Conservation (phyloP, 208 protist species). For the Trypanosoma congolense region DNA sequence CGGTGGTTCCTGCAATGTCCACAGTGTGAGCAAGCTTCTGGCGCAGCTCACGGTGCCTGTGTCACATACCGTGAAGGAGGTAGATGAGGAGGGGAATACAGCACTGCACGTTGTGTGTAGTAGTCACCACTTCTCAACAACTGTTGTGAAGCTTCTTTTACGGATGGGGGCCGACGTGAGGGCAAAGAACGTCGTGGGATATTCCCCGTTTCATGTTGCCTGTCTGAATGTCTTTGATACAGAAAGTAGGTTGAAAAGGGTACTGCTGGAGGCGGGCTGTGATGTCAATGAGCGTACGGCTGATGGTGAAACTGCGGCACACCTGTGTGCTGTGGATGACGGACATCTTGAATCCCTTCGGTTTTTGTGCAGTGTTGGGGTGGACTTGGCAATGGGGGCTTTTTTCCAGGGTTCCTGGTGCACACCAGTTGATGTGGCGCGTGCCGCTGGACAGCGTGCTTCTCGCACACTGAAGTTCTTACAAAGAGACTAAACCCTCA, state of each 20-base stretch:
- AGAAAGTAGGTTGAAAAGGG: conserved; percentile 7
- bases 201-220: conserved; percentile 28
- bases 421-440: conserved; percentile 25
- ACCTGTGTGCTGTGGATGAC: conserved; percentile 27
- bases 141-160: conserved; percentile 19
- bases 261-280: conserved; percentile 18
- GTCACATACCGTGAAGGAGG: conserved; percentile 6
- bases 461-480: conserved; percentile 1
- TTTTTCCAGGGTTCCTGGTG: conserved; percentile 22
- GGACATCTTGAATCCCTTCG: conserved; percentile 17
- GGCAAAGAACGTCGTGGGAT: conserved; percentile 18
- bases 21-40: not conserved
- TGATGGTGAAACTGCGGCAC: conserved; percentile 24
- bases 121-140: conserved; percentile 7
- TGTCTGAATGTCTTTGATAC: conserved; percentile 26
- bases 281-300: conserved; percentile 18
- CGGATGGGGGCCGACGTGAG: conserved; percentile 1
- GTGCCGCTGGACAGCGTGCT: conserved; percentile 2
- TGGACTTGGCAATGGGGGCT: conserved; percentile 11
- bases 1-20: not conserved
- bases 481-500: too few species aligned
- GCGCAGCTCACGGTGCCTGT: not conserved
- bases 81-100: conserved; percentile 25
- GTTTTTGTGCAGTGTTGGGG: conserved; percentile 14
- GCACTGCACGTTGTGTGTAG: conserved; percentile 26